Evolutionary conservation across 2,329 filamentous ascomycete genomes (phyloP).

Genomic region (Arachnomyces sp.): DNA sequence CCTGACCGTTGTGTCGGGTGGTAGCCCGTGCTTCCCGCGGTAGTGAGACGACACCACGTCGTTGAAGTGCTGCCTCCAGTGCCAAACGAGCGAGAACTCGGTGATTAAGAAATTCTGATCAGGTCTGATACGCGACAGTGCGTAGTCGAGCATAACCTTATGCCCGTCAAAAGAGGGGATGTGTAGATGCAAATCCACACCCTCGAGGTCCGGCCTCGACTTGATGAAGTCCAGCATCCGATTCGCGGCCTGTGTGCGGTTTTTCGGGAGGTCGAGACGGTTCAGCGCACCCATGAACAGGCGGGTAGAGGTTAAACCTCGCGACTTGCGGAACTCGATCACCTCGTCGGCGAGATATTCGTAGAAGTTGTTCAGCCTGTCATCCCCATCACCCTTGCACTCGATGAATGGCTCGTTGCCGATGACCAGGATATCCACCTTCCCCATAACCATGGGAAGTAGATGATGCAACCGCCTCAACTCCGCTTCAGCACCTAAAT

Average conservation of each 20-base stretch:
- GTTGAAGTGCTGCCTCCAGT: constrained; percentile 10
- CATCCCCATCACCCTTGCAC: constrained; percentile 6
- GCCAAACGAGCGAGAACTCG: constrained; percentile 12
- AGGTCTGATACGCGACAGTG: constrained; percentile 6
- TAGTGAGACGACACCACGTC: constrained; percentile 4
- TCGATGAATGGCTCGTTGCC: constrained; percentile 15
- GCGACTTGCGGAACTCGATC: constrained; percentile 6
- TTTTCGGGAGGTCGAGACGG: constrained; percentile 10
- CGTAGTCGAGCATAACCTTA: constrained; percentile 9
- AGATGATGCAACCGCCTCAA: constrained; percentile 6
- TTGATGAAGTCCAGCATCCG: constrained; percentile 10
- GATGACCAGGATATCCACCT: constrained; percentile 12
- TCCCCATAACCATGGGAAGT: constrained; percentile 7
- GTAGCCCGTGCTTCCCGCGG: constrained; percentile 6
- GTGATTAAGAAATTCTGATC: constrained; percentile 11
- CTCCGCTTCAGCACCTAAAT: constrained; percentile 3
- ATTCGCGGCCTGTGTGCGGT: constrained; percentile 8
- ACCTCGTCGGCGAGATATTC: constrained; percentile 8
- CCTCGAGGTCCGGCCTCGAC: constrained; percentile 9
- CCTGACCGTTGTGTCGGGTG: constrained; percentile 3
- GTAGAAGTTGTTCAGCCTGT: constrained; percentile 9
- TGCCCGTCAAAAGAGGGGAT: constrained; percentile 8
- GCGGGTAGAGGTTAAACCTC: constrained; percentile 2
- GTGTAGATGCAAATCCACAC: constrained; percentile 12
- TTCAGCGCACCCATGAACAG: constrained; percentile 13